These are phyloP conservation scores for Colletotrichum sublineola DNA, from an alignment of 2,329 filamentous ascomycete species.

Conservation along the genomic window DNA sequence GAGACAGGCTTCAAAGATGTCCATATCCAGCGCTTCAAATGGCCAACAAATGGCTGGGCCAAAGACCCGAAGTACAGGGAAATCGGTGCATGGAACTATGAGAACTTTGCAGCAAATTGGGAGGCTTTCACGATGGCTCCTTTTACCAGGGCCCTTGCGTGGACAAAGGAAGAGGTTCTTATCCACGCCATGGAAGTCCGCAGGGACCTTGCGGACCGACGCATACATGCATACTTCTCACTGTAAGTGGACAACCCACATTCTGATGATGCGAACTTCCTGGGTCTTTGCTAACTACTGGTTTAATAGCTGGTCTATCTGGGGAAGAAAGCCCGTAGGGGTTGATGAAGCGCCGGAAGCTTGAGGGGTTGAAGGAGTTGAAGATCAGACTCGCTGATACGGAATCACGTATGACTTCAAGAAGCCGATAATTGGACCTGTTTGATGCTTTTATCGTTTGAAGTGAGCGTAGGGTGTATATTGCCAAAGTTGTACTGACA, in stretches of 20 bases:
- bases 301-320: too few species aligned
- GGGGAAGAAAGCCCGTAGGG: too few species aligned
- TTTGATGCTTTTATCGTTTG: too few species aligned
- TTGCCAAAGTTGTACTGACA: too few species aligned
- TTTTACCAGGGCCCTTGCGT: background rate
- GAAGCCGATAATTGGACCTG: too few species aligned
- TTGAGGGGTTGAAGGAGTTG: too few species aligned
- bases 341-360: too few species aligned
- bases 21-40: background rate
- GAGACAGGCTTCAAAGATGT: constrained; percentile 4
- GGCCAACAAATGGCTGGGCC: constrained; percentile 17
- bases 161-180: constrained; percentile 48
- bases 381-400: too few species aligned
- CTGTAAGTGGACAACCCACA: constrained; percentile 43
- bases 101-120: constrained; percentile 5
- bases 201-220: constrained; percentile 47
- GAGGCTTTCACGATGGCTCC: constrained; percentile 17
- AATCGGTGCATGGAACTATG: background rate
- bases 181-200: constrained; percentile 48
- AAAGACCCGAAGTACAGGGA: background rate
- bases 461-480: too few species aligned
- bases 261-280: too few species aligned
- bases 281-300: too few species aligned
- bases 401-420: too few species aligned
- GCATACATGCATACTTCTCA: constrained; percentile 50